phyloP scores from a whole-genome alignment of 495 filamentous ascomycete genomes.

The Recurvomyces mirabilis region DNA sequence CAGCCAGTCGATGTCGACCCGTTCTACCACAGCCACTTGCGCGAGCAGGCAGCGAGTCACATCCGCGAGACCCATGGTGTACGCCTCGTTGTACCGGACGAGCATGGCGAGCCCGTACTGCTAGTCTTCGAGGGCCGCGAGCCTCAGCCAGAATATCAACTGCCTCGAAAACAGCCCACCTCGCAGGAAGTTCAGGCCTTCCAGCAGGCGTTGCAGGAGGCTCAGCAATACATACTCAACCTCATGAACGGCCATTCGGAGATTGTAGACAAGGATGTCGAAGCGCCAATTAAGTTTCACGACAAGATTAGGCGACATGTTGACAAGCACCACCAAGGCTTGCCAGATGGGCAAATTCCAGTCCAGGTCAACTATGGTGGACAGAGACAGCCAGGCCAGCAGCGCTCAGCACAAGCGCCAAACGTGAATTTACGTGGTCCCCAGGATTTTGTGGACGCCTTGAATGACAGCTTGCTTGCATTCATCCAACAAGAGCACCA shows the following conservation, averaged over 20 bases:
- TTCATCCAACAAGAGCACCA: slow-evolving; percentile 77
- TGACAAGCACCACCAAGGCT: slow-evolving; percentile 59
- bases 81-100: slow-evolving; percentile 62
- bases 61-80: slow-evolving; percentile 68
- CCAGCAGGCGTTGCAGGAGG: slow-evolving; percentile 58
- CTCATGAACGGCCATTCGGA: slow-evolving; percentile 62
- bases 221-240: slow-evolving; percentile 55
- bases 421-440: slow-evolving; percentile 63
- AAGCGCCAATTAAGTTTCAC: slow-evolving; percentile 66
- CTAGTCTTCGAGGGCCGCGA: slow-evolving; percentile 72
- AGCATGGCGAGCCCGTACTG: slow-evolving; percentile 47
- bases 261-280: slow-evolving; percentile 51
- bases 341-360: slow-evolving; percentile 55
- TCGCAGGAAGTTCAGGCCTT: slow-evolving; percentile 51
- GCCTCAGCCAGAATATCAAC: slow-evolving; percentile 47
- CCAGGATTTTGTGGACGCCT: slow-evolving; percentile 52
- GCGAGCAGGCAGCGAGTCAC: slow-evolving; percentile 47
- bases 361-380: slow-evolving; percentile 53
- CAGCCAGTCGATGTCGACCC: slow-evolving; percentile 62
- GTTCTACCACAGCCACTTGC: slow-evolving; percentile 73
- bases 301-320: slow-evolving; percentile 70
- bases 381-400: slow-evolving; percentile 3
- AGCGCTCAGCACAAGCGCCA: slow-evolving; percentile 26
- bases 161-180: slow-evolving; percentile 53
- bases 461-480: slow-evolving; percentile 54